Conservation (phyloP, 768 basidiomycete genomes). For the Termitomyces titanicus region DNA sequence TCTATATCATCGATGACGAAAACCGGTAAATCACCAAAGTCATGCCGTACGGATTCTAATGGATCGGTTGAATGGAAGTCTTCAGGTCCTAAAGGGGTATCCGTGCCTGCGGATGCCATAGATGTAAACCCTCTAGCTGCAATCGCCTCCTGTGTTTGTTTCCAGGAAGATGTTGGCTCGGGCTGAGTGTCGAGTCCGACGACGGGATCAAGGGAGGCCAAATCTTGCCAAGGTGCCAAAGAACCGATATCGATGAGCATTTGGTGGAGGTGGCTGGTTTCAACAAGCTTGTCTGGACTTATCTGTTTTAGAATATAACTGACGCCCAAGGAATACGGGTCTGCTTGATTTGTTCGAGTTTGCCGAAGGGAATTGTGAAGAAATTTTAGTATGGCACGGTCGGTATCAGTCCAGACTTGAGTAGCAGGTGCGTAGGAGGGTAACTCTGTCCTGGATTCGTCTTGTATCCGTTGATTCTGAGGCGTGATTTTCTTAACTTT, state of each 20-base stretch:
- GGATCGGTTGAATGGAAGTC: constrained; percentile 65
- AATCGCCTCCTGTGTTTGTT: constrained; percentile 22
- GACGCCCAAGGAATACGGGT: constrained; percentile 55
- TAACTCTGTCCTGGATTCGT: constrained; percentile 26
- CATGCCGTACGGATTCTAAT: constrained; percentile 71
- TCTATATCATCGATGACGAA: constrained; percentile 81
- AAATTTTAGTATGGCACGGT: constrained; percentile 56
- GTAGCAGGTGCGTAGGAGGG: constrained; percentile 25
- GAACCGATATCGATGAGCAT: constrained; percentile 71
- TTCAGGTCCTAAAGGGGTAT: constrained; percentile 48
- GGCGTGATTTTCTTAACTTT: constrained; percentile 46
- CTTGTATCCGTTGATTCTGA: constrained; percentile 24
- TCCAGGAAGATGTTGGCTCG: constrained; percentile 22
- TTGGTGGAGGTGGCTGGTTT: constrained; percentile 34
- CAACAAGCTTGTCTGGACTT: constrained; percentile 31
- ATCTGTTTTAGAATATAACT: constrained; percentile 59
- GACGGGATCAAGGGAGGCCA: constrained; percentile 36
- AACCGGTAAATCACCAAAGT: constrained; percentile 77
- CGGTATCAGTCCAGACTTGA: constrained; percentile 46
- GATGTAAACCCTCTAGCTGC: constrained; percentile 23
- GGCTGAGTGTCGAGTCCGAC: constrained; percentile 33
- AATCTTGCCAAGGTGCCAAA: constrained; percentile 79
- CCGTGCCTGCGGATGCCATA: constrained; percentile 13
- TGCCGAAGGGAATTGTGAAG: constrained; percentile 51
- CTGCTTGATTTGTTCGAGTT: constrained; percentile 46